Evolutionary conservation across 2,329 filamentous ascomycete genomes (phyloP), one percentile per base, ranked within the genome.

Genomic region (Diplodia intermedia): DNA sequence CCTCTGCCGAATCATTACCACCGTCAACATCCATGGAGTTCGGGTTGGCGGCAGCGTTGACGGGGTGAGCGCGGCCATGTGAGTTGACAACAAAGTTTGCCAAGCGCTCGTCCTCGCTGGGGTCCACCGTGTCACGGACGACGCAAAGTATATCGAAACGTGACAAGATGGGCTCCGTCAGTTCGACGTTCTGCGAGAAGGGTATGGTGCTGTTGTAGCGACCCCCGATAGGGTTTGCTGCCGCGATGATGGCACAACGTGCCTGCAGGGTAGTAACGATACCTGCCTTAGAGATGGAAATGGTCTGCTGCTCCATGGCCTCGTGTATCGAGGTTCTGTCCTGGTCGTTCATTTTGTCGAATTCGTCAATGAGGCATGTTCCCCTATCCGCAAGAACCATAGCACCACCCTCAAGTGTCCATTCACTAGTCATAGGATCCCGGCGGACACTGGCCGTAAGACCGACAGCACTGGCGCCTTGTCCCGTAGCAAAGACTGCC

Each of bases 221-320:
- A 26, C 95, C 95, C 56, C 94, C 94, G 69, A 97, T 94, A 0
- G 95, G 95, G 81, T 99, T 99, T 74, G 95, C 95, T 1, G 95
- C 95, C 18, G 95, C 95, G 71, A 99, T 93, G 72, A 99, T 96
- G 66, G 94, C 93, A 79, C 95, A 99, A 49, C 95, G 91, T 53
- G 95, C 95, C 79, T 99, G 94, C 0, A 99, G 85, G 0, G 95
- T 98, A 0, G 95, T 99, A 53, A 99, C 95, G 70, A 99, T 99
- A 80, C 95, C 95, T 0, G 95, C 95, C 79, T 99, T 99, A 71
- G 93, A 97, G 76, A 99, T 99, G 70, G 94, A 98, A 73, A 99
- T 99, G 1, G 95, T 99, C 80, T 99, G 95, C 82, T 99, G 95
- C 79, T 99, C 95, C 95, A 99, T 99, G 69, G 95, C 95, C 86